Evolutionary conservation across 192 early-diverging fungal species (phyloP), one percentile per base, ranked within the genome.

Genomic region (Coemansia aciculifera): DNA sequence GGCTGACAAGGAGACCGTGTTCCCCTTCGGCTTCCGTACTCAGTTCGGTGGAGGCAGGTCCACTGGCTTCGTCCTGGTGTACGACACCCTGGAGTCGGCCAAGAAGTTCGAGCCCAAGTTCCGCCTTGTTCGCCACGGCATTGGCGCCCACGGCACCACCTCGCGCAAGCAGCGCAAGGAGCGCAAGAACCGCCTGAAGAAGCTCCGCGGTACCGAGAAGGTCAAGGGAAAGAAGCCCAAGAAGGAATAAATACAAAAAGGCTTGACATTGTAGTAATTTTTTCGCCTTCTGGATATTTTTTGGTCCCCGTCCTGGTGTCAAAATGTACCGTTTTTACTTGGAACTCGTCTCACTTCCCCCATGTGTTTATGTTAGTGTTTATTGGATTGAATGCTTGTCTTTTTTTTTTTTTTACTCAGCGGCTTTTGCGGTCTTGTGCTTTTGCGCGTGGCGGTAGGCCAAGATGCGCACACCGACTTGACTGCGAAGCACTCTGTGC

Each of bases 41-140:
- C 85, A 85, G 74, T 99, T 96, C 85, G 97, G 97, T 89, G 97
- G 97, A 74, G 95, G 95, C 84, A 91, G 92, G 83, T 90, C 92
- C 38, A 95, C 93, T 72, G 96, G 95, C 61, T 98, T 97, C 78
- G 54, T 56, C 61, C 87, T 97, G 73, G 91, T 99, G 87, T 96
- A 98, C 91, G 94, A 97, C 85, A 87, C 88, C 71, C 79, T 96
- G 73, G 95, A 97, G 67, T 84, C 93, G 64, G 90, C 90, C 77
- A 97, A 95, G 93, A 97, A 97, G 90, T 93, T 98, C 78, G 97
- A 99, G 89, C 97, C 97, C 84, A 99, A 98, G 89, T 93, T 93
- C 91, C 89, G 97, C 74, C 89, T 96, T 64, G 87, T 90, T 59
- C 86, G 97, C 63, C 79, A 90, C 66, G 87, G 91, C 85, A 75